Percentiles rank a stretch among this genome's conserved stretches.
These are phyloP conservation scores for Paraphoma sp. DNA, from an alignment of 2,329 filamentous ascomycete genomes.

Conservation along the genomic window DNA sequence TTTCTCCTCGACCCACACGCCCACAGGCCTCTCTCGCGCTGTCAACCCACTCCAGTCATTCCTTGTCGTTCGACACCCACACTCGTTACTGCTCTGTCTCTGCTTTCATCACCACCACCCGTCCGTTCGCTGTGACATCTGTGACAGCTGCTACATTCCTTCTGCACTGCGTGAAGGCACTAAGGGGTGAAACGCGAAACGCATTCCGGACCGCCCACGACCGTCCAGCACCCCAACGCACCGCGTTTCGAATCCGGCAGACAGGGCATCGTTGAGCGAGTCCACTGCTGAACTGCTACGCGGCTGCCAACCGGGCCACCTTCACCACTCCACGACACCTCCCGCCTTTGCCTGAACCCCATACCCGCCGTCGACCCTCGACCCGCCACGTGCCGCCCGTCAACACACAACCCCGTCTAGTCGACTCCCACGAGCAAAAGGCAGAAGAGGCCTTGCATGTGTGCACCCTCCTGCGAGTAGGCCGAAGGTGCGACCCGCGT, in stretches of 20 bases:
- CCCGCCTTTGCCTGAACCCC: slow-evolving; percentile 3
- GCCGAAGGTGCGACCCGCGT: slow-evolving; percentile 29
- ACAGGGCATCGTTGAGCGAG: slow-evolving; percentile 45
- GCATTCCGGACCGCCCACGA: slow-evolving; percentile 41
- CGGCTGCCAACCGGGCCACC: slow-evolving; percentile 18
- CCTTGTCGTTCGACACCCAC: slow-evolving; percentile 36
- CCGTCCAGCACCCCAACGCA: slow-evolving; percentile 37
- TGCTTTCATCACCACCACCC: slow-evolving; percentile 5
- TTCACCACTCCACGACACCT: slow-evolving; percentile 13
- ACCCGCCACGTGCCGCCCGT: slow-evolving; percentile 8
- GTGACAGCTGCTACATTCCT: slow-evolving; percentile 33
- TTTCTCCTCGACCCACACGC: neutral
- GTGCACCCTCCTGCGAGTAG: slow-evolving; percentile 23
- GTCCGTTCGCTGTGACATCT: slow-evolving; percentile 9
- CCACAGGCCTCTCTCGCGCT: slow-evolving; percentile 8
- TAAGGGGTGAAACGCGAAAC: slow-evolving; percentile 42
- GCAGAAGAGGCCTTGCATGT: slow-evolving; percentile 30
- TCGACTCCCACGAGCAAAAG: slow-evolving; percentile 5
- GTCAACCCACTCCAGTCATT: slow-evolving; percentile 19
- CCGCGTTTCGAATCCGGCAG: slow-evolving; percentile 45
- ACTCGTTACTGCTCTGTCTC: slow-evolving; percentile 29
- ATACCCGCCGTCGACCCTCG: slow-evolving; percentile 6
- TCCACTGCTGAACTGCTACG: slow-evolving; percentile 27
- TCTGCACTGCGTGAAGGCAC: slow-evolving; percentile 25
- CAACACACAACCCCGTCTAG: slow-evolving; percentile 6